Base-by-base conservation (phyloP, 768 basidiomycete species). In the Pleurotus tuber-regium region DNA sequence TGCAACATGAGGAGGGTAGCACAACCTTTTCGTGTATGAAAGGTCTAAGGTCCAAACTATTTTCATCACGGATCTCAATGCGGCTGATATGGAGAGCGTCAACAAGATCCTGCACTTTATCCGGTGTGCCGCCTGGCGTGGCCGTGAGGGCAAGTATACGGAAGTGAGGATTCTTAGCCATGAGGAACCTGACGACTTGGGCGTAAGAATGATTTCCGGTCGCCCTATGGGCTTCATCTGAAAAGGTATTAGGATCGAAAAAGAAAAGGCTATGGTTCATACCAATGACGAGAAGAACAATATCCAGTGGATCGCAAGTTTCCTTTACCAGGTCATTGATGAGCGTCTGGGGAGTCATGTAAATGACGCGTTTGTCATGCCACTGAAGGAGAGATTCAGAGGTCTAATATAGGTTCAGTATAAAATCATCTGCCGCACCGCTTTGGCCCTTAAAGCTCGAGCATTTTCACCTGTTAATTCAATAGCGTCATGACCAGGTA, bases 321-420 rank as follows among this genome's bases (percentile, higher is more conserved):
- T 84, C 86, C 1, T 75, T 79, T 5, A 68, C 69, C 18, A 98
- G 71, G 63, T 99, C 97, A 54, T 96, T 96, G 54, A 89, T 74
- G 19, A 98, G 76, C 0, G 96, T 98, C 63, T 98, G 97, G 0
- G 95, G 93, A 0, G 95, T 98, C 84, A 95, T 93, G 63, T 92
- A 98, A 63, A 96, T 93, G 18, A 97, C 83, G 1, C 92, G 77
- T 62, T 91, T 92, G 59, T 86, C 78, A 54, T 74, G 68, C 89
- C 89, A 93, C 91, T 93, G 38, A 42, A 8, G 16, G 21, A 16
- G 31, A 31, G 30, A 2, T 3, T 4, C 12, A 18, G 31, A 19
- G 3, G 18, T 19, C 30, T 21, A 46, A 28, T 23, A 4, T 7
- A 25, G 16, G 12, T 29, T 36, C 29, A 31, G 43, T 35, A 41